Percentiles rank a stretch among this genome's conserved stretches.
Conservation (phyloP, 2,329 filamentous ascomycete genomes). For the Diplocarpon mali region DNA sequence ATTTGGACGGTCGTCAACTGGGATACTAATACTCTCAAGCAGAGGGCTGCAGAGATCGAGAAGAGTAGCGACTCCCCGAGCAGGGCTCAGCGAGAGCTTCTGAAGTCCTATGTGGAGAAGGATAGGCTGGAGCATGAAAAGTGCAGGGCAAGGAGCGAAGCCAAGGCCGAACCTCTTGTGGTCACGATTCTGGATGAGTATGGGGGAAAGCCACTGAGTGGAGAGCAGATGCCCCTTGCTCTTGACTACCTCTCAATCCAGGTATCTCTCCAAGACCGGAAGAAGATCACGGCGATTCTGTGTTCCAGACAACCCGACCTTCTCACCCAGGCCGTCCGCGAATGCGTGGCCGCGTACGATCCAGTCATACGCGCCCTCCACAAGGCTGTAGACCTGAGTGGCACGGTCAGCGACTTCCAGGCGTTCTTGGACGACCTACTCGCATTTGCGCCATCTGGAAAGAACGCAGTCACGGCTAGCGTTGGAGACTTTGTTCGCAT, state of each 20-base stretch:
- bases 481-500: conserved; percentile 53
- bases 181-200: conserved; percentile 44
- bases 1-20: conserved; percentile 62
- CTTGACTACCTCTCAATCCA: conserved; percentile 60
- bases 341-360: conserved; percentile 57
- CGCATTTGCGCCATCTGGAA: conserved; percentile 29
- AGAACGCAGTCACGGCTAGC: conserved; percentile 24
- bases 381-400: conserved; percentile 57
- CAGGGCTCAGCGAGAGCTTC: conserved; percentile 48
- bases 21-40: conserved; percentile 62
- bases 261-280: conserved; percentile 64
- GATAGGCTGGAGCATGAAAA: conserved; percentile 46
- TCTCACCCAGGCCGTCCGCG: conserved; percentile 56
- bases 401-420: conserved; percentile 56
- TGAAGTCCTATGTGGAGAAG: conserved; percentile 46
- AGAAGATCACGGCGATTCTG: conserved; percentile 53
- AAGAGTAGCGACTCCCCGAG: conserved; percentile 45
- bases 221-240: conserved; percentile 51
- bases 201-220: conserved; percentile 37
- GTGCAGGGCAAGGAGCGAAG: conserved; percentile 30
- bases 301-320: conserved; percentile 62
- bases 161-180: conserved; percentile 46
- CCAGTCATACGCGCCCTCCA: conserved; percentile 65
- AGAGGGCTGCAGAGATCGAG: conserved; percentile 52
- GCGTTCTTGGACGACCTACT: conserved; percentile 63